phyloP scores from a whole-genome alignment of 257 asterid species.

The Solanum pimpinellifolium region DNA sequence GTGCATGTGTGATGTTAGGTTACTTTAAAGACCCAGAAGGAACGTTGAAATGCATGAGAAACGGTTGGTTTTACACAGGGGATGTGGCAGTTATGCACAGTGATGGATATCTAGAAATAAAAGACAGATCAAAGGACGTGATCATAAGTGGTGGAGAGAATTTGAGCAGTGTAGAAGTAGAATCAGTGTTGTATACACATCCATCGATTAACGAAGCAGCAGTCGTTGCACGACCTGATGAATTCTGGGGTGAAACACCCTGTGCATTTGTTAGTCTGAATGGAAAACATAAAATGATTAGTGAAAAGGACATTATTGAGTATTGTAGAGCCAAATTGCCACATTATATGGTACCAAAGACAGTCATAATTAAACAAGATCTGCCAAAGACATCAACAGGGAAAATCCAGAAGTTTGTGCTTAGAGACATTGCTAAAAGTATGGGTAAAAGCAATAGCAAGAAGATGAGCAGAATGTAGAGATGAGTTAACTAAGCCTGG shows the following conservation, averaged over 20 bases:
- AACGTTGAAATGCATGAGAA: slow-evolving; percentile 34
- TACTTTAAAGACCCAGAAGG: slow-evolving; percentile 52
- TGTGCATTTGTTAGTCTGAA: slow-evolving; percentile 72
- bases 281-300: slow-evolving; percentile 15
- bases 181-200: slow-evolving; percentile 51
- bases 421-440: slow-evolving; percentile 47
- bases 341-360: slow-evolving; percentile 60
- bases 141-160: slow-evolving; percentile 82
- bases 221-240: slow-evolving; percentile 75
- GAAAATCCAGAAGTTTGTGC: slow-evolving; percentile 56
- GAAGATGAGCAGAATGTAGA: slow-evolving; percentile 24
- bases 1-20: slow-evolving; percentile 52
- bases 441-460: slow-evolving; percentile 14
- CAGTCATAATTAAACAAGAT: slow-evolving; percentile 41
- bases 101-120: slow-evolving; percentile 65
- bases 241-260: slow-evolving; percentile 78
- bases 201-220: slow-evolving; percentile 81
- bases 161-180: slow-evolving; percentile 81
- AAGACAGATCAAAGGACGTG: slow-evolving; percentile 74
- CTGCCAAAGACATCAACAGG: slow-evolving; percentile 85
- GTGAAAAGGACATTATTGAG: slow-evolving; percentile 38
- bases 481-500: not conserved
- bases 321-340: slow-evolving; percentile 51
- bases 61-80: slow-evolving; percentile 76
- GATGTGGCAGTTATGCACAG: slow-evolving; percentile 78